Evolutionary conservation across 2,329 filamentous ascomycete species (phyloP), one percentile per base, ranked within the genome.

Genomic region (Diaporthe caulivora): DNA sequence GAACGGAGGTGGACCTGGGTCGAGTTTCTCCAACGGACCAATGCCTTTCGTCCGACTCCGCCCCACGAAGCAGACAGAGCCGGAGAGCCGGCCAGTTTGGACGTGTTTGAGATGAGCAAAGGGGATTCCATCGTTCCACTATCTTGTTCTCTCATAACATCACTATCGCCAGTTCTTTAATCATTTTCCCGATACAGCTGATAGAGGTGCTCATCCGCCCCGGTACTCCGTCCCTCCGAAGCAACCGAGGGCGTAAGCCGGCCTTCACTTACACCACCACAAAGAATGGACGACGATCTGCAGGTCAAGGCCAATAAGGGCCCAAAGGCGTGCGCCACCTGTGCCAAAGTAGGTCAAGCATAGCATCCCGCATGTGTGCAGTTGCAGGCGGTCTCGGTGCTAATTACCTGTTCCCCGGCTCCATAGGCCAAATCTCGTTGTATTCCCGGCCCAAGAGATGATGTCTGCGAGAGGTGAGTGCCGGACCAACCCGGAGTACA

Each of bases 251-350:
- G 13, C 31, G 26, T 31, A 67, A 53, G 62, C 62, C 1, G 31
- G 47, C 47, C n/a, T 67, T 67, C 31, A 67, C 44, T 53, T 67
- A 67, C 62, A 67, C 62, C 47, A 53, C 26, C n/a, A n/a, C n/a
- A n/a, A n/a, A 40, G 29, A 2, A 75, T 75, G 74, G 64, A 74
- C n/a, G 21, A 49, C 34, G 60, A 71, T 49, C 67, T 49, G 21
- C 54, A 58, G 29, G 29, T 37, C 53, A 57, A 74, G 72, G 71
- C 71, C 53, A 74, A 68, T 76, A 86, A 84, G 75, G 86, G 86
- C 17, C 86, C 87, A 4, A 84, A 85, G 76, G 87, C 87, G 55
- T 88, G 87, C 77, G 82, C 81, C 1, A 87, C 86, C 1, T 88
- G 87, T 77, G 87, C 87, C 73, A 87, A 84, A 76, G 73, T 71